Percentiles rank a stretch among this genome's conserved stretches.
phyloP scores from a whole-genome alignment of 1,284 basidiomycete genomes.

The Trichosporon faecale region DNA sequence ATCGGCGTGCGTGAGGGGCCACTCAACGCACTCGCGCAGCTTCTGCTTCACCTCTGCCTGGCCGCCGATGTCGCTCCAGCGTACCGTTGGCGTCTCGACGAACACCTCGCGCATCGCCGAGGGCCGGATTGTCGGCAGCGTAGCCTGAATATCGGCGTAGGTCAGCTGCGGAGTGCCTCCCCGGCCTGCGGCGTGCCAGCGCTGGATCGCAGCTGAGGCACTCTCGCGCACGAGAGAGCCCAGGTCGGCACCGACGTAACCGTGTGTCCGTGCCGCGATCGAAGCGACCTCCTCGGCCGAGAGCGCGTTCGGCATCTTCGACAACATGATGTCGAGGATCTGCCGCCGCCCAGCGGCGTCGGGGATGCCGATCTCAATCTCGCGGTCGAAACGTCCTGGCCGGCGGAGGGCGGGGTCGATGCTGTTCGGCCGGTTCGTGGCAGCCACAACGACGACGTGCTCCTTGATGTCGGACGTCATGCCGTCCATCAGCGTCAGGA shows the following conservation, averaged over 20 bases:
- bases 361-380: slow-evolving; percentile 96
- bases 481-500: slow-evolving; percentile 93
- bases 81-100: slow-evolving; percentile 76
- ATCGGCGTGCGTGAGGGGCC: slow-evolving; percentile 84
- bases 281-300: slow-evolving; percentile 60
- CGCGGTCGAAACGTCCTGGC: slow-evolving; percentile 92
- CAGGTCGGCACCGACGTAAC: slow-evolving; percentile 96
- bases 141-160: slow-evolving; percentile 64
- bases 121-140: slow-evolving; percentile 77
- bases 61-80: slow-evolving; percentile 86
- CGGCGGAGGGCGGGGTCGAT: slow-evolving; percentile 92
- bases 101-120: slow-evolving; percentile 93
- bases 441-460: slow-evolving; percentile 89
- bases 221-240: slow-evolving; percentile 89
- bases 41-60: slow-evolving; percentile 75
- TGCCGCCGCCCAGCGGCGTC: slow-evolving; percentile 74
- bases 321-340: slow-evolving; percentile 78
- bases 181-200: slow-evolving; percentile 58
- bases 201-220: slow-evolving; percentile 84
- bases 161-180: slow-evolving; percentile 56
- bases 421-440: slow-evolving; percentile 94
- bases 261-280: slow-evolving; percentile 79
- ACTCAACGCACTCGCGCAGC: slow-evolving; percentile 84
- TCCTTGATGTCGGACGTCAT: slow-evolving; percentile 59
- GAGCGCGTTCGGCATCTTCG: slow-evolving; percentile 74